Evolutionary conservation across 2,329 filamentous ascomycete genomes (phyloP).

Genomic region (Microthyrium microscopicum): DNA sequence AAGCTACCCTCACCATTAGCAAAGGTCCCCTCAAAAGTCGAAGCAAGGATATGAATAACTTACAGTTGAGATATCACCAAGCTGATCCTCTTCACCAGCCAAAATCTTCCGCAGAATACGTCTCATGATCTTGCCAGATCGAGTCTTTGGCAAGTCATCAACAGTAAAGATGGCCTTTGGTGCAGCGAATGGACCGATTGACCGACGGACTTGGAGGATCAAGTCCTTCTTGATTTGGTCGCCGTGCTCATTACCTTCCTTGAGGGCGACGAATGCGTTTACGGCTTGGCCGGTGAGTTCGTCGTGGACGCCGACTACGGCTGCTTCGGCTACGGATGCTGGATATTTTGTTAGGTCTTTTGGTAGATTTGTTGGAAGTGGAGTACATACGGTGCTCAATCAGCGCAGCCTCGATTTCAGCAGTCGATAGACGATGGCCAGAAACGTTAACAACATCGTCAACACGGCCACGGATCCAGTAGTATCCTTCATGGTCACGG

Average conservation of each 20-base stretch:
- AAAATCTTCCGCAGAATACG: conserved; percentile 94
- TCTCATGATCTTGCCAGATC: conserved; percentile 98
- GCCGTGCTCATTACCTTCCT: conserved; percentile 58
- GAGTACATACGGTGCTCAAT: conserved; percentile 57
- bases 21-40: neutral
- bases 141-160: conserved; percentile 88
- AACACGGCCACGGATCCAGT: conserved; percentile 97
- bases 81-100: conserved; percentile 89
- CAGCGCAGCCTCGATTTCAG: conserved; percentile 92
- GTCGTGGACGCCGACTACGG: conserved; percentile 82
- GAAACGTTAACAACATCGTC: conserved; percentile 98
- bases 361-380: conserved; percentile 11
- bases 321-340: conserved; percentile 74
- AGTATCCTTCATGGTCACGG: conserved; percentile 94
- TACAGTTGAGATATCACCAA: conserved; percentile 85
- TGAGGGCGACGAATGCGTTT: conserved; percentile 89
- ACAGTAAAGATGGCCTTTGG: conserved; percentile 88
- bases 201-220: conserved; percentile 86
- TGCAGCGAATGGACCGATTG: conserved; percentile 91
- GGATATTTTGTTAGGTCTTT: conserved; percentile 7
- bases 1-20: conserved; percentile 34
- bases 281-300: conserved; percentile 95
- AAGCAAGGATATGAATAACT: conserved; percentile 21
- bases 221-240: conserved; percentile 87
- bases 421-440: conserved; percentile 88